Evolutionary conservation across 176 grass and related monocot species (phyloP).

Genomic region (Thalia dealbata): DNA sequence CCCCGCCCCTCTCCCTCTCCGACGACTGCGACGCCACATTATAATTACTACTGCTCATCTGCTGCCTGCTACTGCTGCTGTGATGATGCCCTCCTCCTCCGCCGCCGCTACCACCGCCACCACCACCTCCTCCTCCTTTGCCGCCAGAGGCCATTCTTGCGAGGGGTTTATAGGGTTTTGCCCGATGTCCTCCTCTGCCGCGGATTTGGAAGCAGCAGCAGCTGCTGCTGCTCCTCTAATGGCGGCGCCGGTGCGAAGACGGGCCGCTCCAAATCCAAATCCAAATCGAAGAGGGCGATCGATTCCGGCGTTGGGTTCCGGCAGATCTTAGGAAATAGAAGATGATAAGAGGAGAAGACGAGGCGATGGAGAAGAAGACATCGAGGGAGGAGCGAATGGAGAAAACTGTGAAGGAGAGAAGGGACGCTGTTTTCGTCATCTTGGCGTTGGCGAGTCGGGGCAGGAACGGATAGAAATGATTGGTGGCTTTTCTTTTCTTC

Average conservation of each 20-base stretch:
- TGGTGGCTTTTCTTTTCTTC: not conserved
- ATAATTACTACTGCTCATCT: not conserved
- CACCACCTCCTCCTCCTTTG: not conserved
- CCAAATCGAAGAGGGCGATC: not conserved
- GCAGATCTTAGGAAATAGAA: not conserved
- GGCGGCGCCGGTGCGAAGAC: not conserved
- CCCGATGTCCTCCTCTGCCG: not conserved
- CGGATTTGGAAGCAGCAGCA: not conserved
- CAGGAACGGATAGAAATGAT: not conserved
- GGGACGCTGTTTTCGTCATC: not conserved
- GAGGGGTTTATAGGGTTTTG: not conserved
- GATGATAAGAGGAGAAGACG: not conserved
- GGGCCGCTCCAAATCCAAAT: not conserved
- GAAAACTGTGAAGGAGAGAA: not conserved
- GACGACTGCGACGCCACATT: not conserved
- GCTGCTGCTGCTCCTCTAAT: not conserved
- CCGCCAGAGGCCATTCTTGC: not conserved
- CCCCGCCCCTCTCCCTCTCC: not conserved
- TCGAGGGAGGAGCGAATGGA: not conserved
- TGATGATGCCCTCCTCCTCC: not conserved
- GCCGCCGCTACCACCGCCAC: not conserved
- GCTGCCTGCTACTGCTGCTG: slow-evolving; percentile 1
- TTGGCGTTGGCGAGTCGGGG: not conserved
- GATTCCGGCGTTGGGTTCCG: not conserved
- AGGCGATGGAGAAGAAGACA: not conserved